Percentiles rank a stretch among this genome's conserved stretches.
Evolutionary conservation across 805 yeast genomes (phyloP).

Genomic region (Pichia occidentalis): DNA sequence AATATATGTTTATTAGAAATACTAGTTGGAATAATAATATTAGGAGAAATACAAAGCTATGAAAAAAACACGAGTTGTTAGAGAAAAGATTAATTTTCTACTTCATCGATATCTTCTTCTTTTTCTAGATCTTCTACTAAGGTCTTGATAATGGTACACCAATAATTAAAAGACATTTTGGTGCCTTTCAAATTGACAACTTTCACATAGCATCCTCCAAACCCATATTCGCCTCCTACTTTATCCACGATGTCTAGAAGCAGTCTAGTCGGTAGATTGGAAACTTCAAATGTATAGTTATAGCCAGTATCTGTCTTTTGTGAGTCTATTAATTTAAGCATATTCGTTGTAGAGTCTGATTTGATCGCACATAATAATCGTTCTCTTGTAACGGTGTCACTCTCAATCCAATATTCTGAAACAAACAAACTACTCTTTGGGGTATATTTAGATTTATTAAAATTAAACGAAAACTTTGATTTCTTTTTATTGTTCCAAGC

Average conservation of each 20-base stretch:
- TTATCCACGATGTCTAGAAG: slow-evolving; percentile 22
- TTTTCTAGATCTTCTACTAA: slow-evolving; percentile 7
- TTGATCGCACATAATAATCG: slow-evolving; percentile 4
- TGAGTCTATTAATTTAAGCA: neutral
- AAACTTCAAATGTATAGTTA: slow-evolving; percentile 11
- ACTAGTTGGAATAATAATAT: too few species aligned
- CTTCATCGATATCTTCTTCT: neutral
- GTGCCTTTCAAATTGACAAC: slow-evolving; percentile 20
- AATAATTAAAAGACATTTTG: slow-evolving; percentile 16
- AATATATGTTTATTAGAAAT: too few species aligned
- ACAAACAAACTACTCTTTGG: neutral
- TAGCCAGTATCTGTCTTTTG: slow-evolving; percentile 4
- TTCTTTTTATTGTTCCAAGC: neutral
- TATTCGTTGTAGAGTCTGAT: neutral
- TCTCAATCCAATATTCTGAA: slow-evolving; percentile 13
- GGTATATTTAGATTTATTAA: slow-evolving; percentile 5
- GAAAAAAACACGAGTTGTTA: too few species aligned
- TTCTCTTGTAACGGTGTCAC: slow-evolving; percentile 10
- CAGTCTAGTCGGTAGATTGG: slow-evolving; percentile 11
- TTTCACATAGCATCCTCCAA: slow-evolving; percentile 28
- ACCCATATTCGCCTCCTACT: slow-evolving; percentile 28
- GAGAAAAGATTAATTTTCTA: neutral
- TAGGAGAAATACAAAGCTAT: too few species aligned
- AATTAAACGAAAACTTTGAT: slow-evolving; percentile 4
- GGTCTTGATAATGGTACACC: slow-evolving; percentile 16